A percentile compares a stretch with the other conserved stretches of the same genome.
Evolutionary conservation across 768 basidiomycete genomes (phyloP).

Genomic region (Hemileccinum rubropunctum): DNA sequence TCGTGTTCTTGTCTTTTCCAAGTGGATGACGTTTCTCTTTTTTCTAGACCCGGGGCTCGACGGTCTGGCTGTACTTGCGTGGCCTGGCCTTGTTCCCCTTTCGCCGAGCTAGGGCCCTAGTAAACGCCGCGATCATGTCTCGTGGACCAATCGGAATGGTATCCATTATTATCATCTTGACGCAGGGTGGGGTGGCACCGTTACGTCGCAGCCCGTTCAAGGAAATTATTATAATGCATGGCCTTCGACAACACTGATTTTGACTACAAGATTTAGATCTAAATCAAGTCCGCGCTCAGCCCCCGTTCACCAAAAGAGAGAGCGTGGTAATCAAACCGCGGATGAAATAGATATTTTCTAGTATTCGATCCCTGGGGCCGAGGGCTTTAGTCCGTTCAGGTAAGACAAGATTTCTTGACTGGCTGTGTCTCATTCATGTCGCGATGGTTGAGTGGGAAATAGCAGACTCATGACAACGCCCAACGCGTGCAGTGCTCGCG

Average conservation of each 20-base stretch:
- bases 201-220: constrained; percentile 3
- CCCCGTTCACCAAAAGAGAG: constrained; percentile 18
- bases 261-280: constrained; percentile 20
- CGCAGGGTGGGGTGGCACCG: constrained; percentile 3
- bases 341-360: constrained; percentile 8
- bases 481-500: neutral
- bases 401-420: constrained; percentile 12
- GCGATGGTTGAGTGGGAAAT: constrained; percentile 10
- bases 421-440: neutral
- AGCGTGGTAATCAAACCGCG: constrained; percentile 24
- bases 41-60: constrained; percentile 6
- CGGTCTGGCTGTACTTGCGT: neutral
- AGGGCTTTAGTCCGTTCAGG: constrained; percentile 15
- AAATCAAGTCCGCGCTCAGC: neutral
- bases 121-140: constrained; percentile 14
- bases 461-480: constrained; percentile 1
- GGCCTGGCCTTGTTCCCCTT: constrained; percentile 3
- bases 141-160: constrained; percentile 13
- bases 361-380: constrained; percentile 25
- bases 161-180: constrained; percentile 2
- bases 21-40: neutral
- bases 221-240: constrained; percentile 1
- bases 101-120: constrained; percentile 1
- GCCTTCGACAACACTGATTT: constrained; percentile 26
- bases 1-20: constrained; percentile 1